These are phyloP conservation scores for Lactarius pseudohatsudake DNA, from an alignment of 768 basidiomycete genomes.

Conservation along the genomic window DNA sequence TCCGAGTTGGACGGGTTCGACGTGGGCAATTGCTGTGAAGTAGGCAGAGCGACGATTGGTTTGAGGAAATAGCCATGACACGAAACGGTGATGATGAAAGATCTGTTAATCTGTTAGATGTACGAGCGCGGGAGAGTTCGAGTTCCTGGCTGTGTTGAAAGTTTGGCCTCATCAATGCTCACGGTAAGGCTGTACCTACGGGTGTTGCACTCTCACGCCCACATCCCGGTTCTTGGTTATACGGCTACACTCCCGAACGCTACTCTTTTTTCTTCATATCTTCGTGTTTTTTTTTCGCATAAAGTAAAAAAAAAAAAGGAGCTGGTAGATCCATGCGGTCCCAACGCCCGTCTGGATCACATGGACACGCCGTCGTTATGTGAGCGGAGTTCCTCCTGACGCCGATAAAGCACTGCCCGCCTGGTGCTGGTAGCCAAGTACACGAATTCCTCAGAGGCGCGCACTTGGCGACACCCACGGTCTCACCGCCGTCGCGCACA, in stretches of 20 bases:
- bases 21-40: conserved; percentile 8
- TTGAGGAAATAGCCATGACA: neutral
- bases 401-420: conserved; percentile 1
- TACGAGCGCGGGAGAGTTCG: neutral
- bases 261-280: neutral
- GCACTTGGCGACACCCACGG: neutral
- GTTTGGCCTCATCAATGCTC: neutral
- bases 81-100: conserved; percentile 19
- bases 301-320: neutral
- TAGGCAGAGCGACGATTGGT: conserved; percentile 4
- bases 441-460: neutral
- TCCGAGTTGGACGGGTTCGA: conserved; percentile 15
- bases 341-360: neutral
- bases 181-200: neutral
- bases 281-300: neutral
- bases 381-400: neutral
- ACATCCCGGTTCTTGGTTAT: conserved; percentile 1
- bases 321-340: neutral
- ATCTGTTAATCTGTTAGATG: conserved; percentile 10
- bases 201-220: neutral
- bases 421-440: neutral
- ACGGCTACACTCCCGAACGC: neutral
- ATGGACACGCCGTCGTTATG: neutral
- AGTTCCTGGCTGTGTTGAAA: conserved; percentile 6
- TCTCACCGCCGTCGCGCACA: conserved; percentile 3